Percentiles rank a stretch among this genome's conserved stretches.
Conservation (phyloP, 805 yeast genomes). For the Metschnikowia gruessii region DNA sequence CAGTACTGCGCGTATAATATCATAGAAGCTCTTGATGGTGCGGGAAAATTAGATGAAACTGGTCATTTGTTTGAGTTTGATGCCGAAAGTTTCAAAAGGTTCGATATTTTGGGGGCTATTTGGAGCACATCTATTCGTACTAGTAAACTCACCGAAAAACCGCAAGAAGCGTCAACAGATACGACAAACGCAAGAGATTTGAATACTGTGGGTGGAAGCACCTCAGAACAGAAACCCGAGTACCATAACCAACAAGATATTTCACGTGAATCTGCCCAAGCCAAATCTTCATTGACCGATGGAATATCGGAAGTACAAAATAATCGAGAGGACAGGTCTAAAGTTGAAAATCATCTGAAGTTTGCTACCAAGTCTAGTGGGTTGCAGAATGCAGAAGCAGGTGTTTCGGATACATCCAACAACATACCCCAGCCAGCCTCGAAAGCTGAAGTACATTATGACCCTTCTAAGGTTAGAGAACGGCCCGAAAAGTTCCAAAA, state of each 20-base stretch:
- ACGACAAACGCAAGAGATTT: background rate
- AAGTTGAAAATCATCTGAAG: too few relatives aligned
- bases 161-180: background rate
- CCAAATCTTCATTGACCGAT: background rate
- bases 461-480: conserved; percentile 11
- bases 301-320: too few relatives aligned
- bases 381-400: background rate
- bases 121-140: conserved; percentile 30
- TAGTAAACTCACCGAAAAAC: background rate
- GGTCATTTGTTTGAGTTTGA: conserved; percentile 29
- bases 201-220: background rate
- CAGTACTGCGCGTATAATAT: conserved; percentile 40
- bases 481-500: conserved; percentile 13
- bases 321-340: too few relatives aligned
- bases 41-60: conserved; percentile 15
- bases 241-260: background rate
- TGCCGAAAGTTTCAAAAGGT: conserved; percentile 14
- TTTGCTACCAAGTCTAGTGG: too few relatives aligned
- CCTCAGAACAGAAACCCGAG: background rate
- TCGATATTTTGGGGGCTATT: conserved; percentile 33
- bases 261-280: background rate
- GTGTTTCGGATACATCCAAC: background rate
- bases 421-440: background rate
- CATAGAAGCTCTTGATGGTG: conserved; percentile 22
- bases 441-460: background rate